Percentiles rank a stretch among this genome's conserved stretches.
Evolutionary conservation across 345 rosid species (phyloP).

Genomic region (Geranium rotundifolium): DNA sequence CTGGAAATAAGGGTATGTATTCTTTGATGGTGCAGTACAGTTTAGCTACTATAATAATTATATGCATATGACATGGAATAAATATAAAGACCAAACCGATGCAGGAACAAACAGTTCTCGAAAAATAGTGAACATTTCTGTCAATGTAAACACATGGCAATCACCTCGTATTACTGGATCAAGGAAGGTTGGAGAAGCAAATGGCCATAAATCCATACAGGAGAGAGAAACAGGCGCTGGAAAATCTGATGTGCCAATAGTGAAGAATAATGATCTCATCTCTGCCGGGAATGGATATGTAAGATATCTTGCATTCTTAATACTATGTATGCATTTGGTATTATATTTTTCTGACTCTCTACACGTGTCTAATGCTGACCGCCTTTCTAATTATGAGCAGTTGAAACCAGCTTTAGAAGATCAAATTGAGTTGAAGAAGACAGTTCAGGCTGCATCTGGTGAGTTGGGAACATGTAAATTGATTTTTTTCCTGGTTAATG

Average conservation of each 20-base stretch:
- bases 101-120: conserved; percentile 26
- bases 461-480: conserved; percentile 14
- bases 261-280: conserved; percentile 22
- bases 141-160: conserved; percentile 43
- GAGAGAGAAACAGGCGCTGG: conserved; percentile 21
- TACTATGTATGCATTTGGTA: conserved; percentile 1
- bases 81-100: conserved; percentile 22
- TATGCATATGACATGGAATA: conserved; percentile 16
- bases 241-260: conserved; percentile 23
- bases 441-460: conserved; percentile 47
- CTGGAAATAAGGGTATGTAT: conserved; percentile 31
- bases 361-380: conserved; percentile 9
- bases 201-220: conserved; percentile 26
- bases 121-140: conserved; percentile 31
- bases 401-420: conserved; percentile 24
- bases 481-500: background rate
- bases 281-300: conserved; percentile 55
- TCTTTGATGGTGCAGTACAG: conserved; percentile 29
- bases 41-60: conserved; percentile 26
- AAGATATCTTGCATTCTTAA: conserved; percentile 19
- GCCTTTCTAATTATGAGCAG: conserved; percentile 28
- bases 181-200: conserved; percentile 29
- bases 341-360: conserved; percentile 7
- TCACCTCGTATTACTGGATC: conserved; percentile 30
- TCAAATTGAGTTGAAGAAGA: conserved; percentile 28